Conservation (phyloP, 345 rosid genomes). For the thale cress (Arabidopsis thaliana) region DNA sequence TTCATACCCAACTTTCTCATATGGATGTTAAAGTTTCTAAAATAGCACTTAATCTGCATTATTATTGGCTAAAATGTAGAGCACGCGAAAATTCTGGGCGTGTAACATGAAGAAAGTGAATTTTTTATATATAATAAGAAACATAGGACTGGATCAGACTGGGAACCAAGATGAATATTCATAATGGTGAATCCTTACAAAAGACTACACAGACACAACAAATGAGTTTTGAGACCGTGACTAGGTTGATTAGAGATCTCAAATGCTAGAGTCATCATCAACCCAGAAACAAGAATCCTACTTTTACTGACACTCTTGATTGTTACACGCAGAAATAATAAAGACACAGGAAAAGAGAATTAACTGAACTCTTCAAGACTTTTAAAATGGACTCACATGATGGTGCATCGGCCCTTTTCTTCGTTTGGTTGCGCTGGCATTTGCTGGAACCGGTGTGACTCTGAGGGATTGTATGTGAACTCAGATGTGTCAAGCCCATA, state of each 20-base stretch:
- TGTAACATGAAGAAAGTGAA: slow-evolving; percentile 4
- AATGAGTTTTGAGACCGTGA: slow-evolving; percentile 26
- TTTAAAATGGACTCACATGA: slow-evolving; percentile 57
- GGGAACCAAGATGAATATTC: slow-evolving; percentile 16
- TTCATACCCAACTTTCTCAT: background rate
- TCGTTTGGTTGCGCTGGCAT: slow-evolving; percentile 66
- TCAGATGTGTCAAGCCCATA: slow-evolving; percentile 94
- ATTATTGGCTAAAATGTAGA: background rate
- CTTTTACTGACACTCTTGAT: slow-evolving; percentile 29
- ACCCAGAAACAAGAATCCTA: slow-evolving; percentile 31
- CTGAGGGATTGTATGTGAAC: slow-evolving; percentile 92
- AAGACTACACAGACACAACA: slow-evolving; percentile 38
- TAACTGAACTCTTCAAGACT: background rate
- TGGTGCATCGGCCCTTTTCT: slow-evolving; percentile 86
- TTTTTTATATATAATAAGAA: slow-evolving; percentile 20
- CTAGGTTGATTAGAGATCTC: slow-evolving; percentile 33
- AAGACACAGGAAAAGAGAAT: background rate
- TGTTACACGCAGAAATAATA: slow-evolving; percentile 28
- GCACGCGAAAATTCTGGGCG: background rate
- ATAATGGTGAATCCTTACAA: slow-evolving; percentile 29
- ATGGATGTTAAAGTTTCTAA: background rate
- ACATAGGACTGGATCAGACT: slow-evolving; percentile 24
- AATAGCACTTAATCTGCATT: background rate
- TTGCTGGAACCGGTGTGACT: slow-evolving; percentile 79
- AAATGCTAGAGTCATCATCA: slow-evolving; percentile 29